phyloP scores from a whole-genome alignment of 345 rosid genomes.

The Kernera saxatilis region DNA sequence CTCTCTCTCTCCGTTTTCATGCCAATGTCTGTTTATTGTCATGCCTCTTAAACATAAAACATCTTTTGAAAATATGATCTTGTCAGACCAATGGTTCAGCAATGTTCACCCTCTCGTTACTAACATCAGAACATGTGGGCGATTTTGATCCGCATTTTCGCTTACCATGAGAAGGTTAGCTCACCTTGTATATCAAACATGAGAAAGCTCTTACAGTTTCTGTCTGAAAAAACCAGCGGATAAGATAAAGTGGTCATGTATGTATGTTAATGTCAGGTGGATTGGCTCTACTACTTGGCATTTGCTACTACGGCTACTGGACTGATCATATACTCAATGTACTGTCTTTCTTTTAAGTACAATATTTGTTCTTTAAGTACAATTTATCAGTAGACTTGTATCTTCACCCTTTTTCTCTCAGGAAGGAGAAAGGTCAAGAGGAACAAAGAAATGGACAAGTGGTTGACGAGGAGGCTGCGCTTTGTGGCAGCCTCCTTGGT shows the following conservation, averaged over 20 bases:
- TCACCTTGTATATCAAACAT: neutral
- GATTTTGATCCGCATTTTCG: conserved; percentile 74
- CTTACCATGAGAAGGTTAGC: conserved; percentile 41
- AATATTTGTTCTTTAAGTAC: neutral
- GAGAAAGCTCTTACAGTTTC: neutral
- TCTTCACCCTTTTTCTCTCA: no score
- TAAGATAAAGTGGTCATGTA: neutral
- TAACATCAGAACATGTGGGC: conserved; percentile 98
- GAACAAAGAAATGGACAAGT: neutral
- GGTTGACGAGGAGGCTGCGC: conserved; percentile 16
- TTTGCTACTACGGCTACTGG: conserved; percentile 70
- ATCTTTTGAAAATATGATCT: neutral
- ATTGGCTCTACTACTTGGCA: conserved; percentile 88
- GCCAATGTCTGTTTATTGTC: no score
- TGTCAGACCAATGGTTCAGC: conserved; percentile 68
- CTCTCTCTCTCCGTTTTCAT: no score
- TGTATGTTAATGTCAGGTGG: conserved; percentile 43
- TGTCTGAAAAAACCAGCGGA: neutral
- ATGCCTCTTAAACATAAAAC: neutral
- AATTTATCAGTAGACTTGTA: no score
- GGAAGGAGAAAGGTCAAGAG: conserved; percentile 12
- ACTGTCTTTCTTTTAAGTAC: neutral
- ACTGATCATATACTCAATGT: conserved; percentile 75
- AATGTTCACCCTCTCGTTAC: conserved; percentile 82
- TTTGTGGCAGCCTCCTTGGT: no score